Conservation (phyloP, 345 rosid species). For the Acer yangbiense region DNA sequence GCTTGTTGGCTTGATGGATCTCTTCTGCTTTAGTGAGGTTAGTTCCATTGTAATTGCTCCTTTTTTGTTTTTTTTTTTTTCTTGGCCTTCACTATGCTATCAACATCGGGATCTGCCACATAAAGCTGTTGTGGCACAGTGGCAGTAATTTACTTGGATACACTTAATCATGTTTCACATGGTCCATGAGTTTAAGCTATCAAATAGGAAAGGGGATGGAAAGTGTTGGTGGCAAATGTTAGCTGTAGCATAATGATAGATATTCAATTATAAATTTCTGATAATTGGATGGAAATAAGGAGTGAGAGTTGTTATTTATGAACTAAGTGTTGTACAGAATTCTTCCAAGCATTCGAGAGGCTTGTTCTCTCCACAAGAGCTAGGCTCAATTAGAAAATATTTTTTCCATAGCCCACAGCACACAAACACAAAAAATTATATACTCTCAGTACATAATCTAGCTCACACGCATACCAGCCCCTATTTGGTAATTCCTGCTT, state of each 20-base stretch:
- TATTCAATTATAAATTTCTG: too few species aligned
- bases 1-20: constrained; percentile 97
- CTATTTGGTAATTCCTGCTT: too few species aligned
- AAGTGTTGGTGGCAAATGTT: neutral
- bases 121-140: neutral
- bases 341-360: too few species aligned
- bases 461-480: too few species aligned
- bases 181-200: neutral
- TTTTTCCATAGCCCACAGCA: too few species aligned
- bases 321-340: too few species aligned
- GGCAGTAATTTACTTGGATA: neutral
- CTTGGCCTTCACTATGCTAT: neutral
- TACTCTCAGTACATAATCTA: too few species aligned
- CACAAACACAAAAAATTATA: too few species aligned
- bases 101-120: neutral
- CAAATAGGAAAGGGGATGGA: neutral
- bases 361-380: too few species aligned
- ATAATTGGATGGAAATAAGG: too few species aligned
- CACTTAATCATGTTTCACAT: neutral
- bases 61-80: neutral
- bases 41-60: constrained; percentile 21
- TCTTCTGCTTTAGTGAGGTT: constrained; percentile 98
- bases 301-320: too few species aligned
- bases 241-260: neutral
- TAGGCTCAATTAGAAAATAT: too few species aligned